phyloP scores from a whole-genome alignment of 2,329 filamentous ascomycete species.

The Botrytis porri region DNA sequence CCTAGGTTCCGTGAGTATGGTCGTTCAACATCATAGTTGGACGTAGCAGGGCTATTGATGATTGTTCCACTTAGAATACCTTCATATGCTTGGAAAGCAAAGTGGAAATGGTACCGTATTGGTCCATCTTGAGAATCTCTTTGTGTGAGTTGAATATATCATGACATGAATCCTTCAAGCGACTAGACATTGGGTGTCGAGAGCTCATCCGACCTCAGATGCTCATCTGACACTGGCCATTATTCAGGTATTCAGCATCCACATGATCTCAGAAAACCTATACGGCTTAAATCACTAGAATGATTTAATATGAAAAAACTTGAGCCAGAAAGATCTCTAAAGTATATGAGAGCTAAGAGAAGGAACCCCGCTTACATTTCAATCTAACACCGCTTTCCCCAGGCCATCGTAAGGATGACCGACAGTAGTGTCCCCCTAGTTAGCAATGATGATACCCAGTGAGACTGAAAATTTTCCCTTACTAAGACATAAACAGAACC shows the following conservation, averaged over 20 bases:
- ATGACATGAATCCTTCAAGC: too few relatives aligned
- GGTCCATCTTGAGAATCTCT: slow-evolving; percentile 23
- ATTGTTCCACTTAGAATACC: slow-evolving; percentile 59
- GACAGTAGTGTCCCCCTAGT: slow-evolving; percentile 41
- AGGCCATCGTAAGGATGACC: slow-evolving; percentile 35
- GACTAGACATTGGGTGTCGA: too few relatives aligned
- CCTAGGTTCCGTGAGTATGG: slow-evolving; percentile 34
- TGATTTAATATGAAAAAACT: not conserved
- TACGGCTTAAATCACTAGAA: not conserved
- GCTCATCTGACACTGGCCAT: not conserved
- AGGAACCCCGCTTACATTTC: slow-evolving; percentile 38
- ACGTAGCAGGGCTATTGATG: slow-evolving; percentile 57
- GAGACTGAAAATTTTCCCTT: not conserved
- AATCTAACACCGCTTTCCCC: slow-evolving; percentile 40
- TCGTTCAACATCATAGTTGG: slow-evolving; percentile 48
- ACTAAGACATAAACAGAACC: not conserved
- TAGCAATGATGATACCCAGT: slow-evolving; percentile 28
- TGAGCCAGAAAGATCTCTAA: not conserved
- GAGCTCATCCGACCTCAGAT: not conserved
- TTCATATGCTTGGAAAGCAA: slow-evolving; percentile 47
- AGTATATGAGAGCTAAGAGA: not conserved
- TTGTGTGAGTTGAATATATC: slow-evolving; percentile 1
- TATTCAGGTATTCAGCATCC: not conserved
- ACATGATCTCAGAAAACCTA: not conserved
- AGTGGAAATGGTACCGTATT: slow-evolving; percentile 50